Evolutionary conservation across 2,329 filamentous ascomycete genomes (phyloP).

Genomic region (Beauveria australis): DNA sequence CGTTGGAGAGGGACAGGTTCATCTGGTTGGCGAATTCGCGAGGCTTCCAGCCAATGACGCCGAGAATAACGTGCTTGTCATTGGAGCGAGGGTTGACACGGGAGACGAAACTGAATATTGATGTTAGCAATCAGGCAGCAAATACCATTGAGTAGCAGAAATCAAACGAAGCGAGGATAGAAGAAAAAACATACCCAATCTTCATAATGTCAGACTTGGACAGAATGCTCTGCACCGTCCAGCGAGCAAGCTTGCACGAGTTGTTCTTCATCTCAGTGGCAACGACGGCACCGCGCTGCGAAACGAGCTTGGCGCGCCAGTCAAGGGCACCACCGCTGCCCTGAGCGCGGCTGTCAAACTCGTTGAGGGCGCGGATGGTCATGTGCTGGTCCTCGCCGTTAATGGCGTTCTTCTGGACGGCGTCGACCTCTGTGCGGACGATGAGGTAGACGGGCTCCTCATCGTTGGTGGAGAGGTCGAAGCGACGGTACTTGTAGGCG

Average conservation of each 20-base stretch:
- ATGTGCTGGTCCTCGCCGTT: conserved; percentile 86
- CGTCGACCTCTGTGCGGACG: conserved; percentile 91
- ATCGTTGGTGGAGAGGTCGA: conserved; percentile 90
- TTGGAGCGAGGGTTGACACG: conserved; percentile 86
- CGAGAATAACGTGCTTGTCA: conserved; percentile 89
- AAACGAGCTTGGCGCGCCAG: conserved; percentile 92
- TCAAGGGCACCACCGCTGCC: conserved; percentile 91
- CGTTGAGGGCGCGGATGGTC: conserved; percentile 93
- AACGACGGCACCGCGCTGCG: conserved; percentile 91
- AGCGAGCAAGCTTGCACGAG: conserved; percentile 94
- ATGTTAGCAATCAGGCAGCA: conserved; percentile 18
- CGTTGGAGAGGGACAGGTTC: conserved; percentile 94
- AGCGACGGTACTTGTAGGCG: conserved; percentile 96
- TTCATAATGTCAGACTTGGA: conserved; percentile 99
- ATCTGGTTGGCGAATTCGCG: conserved; percentile 95
- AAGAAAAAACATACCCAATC: conserved; percentile 59
- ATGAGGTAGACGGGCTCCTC: conserved; percentile 90
- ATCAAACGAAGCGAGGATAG: not conserved
- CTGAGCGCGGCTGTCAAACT: conserved; percentile 97
- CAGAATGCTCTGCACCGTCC: conserved; percentile 94
- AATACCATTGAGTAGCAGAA: not conserved
- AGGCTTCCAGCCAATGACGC: conserved; percentile 96
- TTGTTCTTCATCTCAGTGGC: conserved; percentile 99
- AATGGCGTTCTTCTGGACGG: conserved; percentile 89
- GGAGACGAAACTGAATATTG: conserved; percentile 70